phyloP scores from a whole-genome alignment of 257 asterid species.

The Nicotiana otophora region DNA sequence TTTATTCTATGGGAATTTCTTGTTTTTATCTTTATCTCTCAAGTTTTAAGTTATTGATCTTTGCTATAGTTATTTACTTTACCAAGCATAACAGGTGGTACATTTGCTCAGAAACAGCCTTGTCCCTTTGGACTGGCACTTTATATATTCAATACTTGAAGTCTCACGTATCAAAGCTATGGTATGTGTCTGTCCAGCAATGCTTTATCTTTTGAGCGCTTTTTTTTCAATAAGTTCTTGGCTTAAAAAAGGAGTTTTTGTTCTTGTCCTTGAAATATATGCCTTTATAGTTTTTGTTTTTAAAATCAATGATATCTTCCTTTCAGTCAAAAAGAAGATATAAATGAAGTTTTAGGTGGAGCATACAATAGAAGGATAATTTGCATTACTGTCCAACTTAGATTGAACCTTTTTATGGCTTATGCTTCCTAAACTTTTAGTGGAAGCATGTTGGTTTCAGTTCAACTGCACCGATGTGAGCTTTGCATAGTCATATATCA shows the following conservation, averaged over 20 bases:
- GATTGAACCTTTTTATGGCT: background rate
- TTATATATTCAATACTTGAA: slow-evolving; percentile 66
- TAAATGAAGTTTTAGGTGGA: background rate
- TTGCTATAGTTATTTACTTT: background rate
- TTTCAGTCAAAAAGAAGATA: background rate
- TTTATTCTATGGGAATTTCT: background rate
- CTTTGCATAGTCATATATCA: background rate
- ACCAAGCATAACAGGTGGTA: slow-evolving; percentile 68
- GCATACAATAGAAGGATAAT: background rate
- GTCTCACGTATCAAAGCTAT: slow-evolving; percentile 58
- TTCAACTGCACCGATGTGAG: background rate
- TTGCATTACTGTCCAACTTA: slow-evolving; percentile 3
- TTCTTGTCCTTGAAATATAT: background rate
- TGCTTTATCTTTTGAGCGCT: background rate
- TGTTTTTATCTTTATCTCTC: background rate
- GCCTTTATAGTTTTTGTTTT: background rate
- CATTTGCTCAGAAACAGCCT: slow-evolving; percentile 72
- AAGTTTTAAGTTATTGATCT: background rate
- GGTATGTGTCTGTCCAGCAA: slow-evolving; percentile 44
- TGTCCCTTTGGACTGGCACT: slow-evolving; percentile 80
- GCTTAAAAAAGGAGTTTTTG: background rate
- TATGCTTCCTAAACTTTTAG: background rate
- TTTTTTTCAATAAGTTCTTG: background rate
- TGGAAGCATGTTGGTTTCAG: background rate
- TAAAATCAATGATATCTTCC: background rate